Evolutionary conservation across 1,284 basidiomycete genomes (phyloP), one percentile per base, ranked within the genome.

Genomic region (Schizopora paradoxa): DNA sequence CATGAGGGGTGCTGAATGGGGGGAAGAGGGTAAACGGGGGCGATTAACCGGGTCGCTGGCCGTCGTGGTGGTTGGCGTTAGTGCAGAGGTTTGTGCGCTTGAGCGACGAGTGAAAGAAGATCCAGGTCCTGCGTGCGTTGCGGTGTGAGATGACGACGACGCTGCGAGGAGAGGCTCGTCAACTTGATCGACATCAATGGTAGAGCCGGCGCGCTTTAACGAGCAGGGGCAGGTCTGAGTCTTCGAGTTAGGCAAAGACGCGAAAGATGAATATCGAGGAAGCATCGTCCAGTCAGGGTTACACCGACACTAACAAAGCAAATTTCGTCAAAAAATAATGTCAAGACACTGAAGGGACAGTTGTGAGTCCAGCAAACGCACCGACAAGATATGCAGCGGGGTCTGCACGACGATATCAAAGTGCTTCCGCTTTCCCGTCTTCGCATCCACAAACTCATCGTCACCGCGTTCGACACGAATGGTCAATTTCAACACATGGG

Each of bases 391-490:
- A 46, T 84, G 78, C 22, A 93, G 72, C 0, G 90, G 89, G 0
- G 79, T 79, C 58, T 91, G 88, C 46, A 98, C 82, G 41, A 93
- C 84, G 56, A 98, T 92, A 64, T 97, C 94, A 65, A 88, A 93
- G 58, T 87, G 64, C 63, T 91, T 92, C 51, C 79, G 73, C 60
- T 77, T 84, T 32, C 85, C 76, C 3, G 71, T 79, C 61, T 80
- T 83, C 11, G 74, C 56, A 56, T 91, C 88, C 5, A 86, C 43
- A 25, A 73, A 70, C 21, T 65, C 52, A 55, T 82, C 80, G 56
- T 89, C 86, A 1, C 86, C 88, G 31, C 84, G 74, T 64, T 94
- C 87, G 11, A 97, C 86, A 13, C 93, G 74, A 54, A 98, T 79
- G 10, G 87, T 74, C 38, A 93, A 74, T 67, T 92, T 92, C 52